A percentile compares a stretch with the other conserved stretches of the same genome.
phyloP scores from a whole-genome alignment of 176 grass and related monocot genomes.

The Dendrocalamus sinicus region DNA sequence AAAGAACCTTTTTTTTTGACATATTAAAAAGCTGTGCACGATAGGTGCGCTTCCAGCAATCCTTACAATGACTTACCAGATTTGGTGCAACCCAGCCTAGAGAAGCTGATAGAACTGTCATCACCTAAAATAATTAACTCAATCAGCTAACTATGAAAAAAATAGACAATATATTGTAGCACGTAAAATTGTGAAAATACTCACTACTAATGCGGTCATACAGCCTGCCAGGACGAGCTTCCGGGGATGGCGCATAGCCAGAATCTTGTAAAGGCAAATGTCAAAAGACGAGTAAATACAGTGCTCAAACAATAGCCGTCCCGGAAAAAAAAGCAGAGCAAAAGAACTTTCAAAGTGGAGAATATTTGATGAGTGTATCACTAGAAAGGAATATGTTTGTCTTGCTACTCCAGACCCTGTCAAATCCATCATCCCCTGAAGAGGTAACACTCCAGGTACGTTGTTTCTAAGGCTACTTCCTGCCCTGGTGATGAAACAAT shows the following conservation, averaged over 20 bases:
- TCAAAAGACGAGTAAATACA: slow-evolving; percentile 18
- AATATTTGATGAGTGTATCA: slow-evolving; percentile 32
- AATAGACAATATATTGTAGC: neutral
- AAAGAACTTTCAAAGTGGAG: neutral
- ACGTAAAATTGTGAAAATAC: slow-evolving; percentile 33
- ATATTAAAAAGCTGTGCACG: neutral
- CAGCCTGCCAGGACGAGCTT: slow-evolving; percentile 85
- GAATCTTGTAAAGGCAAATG: slow-evolving; percentile 71
- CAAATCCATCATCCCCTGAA: slow-evolving; percentile 28
- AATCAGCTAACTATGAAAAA: neutral
- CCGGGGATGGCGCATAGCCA: slow-evolving; percentile 93
- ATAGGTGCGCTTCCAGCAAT: neutral
- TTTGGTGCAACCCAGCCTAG: slow-evolving; percentile 95
- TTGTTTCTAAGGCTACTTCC: slow-evolving; percentile 7
- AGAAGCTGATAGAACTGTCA: slow-evolving; percentile 83
- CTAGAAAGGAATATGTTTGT: slow-evolving; percentile 28
- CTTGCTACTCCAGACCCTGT: slow-evolving; percentile 25
- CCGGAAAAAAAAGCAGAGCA: neutral
- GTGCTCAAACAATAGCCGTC: slow-evolving; percentile 26
- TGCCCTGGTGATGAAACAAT: neutral
- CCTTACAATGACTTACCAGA: slow-evolving; percentile 65
- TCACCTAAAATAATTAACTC: slow-evolving; percentile 68
- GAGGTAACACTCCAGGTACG: slow-evolving; percentile 6
- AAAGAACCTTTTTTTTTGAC: neutral
- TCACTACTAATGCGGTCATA: slow-evolving; percentile 75